Conservation (phyloP, 441 rosid genomes). For the Euphorbia schlechtendalii region DNA sequence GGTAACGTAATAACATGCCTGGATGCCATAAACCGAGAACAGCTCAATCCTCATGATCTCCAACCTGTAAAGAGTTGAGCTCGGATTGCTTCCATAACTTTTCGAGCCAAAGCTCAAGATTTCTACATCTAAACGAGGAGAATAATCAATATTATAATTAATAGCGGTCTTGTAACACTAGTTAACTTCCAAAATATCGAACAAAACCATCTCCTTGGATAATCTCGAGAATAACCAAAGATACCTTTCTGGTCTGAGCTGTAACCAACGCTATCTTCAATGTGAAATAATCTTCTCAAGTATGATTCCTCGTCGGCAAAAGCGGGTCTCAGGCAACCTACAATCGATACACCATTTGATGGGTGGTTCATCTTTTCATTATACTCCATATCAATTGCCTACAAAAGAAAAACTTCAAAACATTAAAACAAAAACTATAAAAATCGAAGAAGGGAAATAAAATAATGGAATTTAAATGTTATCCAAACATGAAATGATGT, state of each 20-base stretch:
- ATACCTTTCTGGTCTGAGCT: constrained; percentile 59
- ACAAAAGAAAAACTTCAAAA: constrained; percentile 21
- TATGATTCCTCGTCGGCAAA: constrained; percentile 72
- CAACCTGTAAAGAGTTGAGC: constrained; percentile 60
- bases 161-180: not conserved
- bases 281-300: constrained; percentile 51
- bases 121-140: constrained; percentile 43
- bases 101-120: constrained; percentile 37
- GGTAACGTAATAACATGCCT: constrained; percentile 42
- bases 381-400: constrained; percentile 52
- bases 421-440: not conserved
- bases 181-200: not conserved
- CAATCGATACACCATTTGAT: constrained; percentile 76
- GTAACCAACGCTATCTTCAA: constrained; percentile 52
- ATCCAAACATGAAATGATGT: not conserved
- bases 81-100: constrained; percentile 33
- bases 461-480: constrained; percentile 1
- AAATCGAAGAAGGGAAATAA: not conserved
- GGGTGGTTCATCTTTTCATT: constrained; percentile 64
- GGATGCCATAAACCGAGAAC: constrained; percentile 65
- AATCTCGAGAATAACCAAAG: not conserved
- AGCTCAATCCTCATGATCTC: constrained; percentile 76
- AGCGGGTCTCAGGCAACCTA: constrained; percentile 72
- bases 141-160: not conserved
- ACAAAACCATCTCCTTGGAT: not conserved